These are phyloP conservation scores for Carex scoparia DNA, from an alignment of 176 grass and related monocot species.

Conservation along the genomic window DNA sequence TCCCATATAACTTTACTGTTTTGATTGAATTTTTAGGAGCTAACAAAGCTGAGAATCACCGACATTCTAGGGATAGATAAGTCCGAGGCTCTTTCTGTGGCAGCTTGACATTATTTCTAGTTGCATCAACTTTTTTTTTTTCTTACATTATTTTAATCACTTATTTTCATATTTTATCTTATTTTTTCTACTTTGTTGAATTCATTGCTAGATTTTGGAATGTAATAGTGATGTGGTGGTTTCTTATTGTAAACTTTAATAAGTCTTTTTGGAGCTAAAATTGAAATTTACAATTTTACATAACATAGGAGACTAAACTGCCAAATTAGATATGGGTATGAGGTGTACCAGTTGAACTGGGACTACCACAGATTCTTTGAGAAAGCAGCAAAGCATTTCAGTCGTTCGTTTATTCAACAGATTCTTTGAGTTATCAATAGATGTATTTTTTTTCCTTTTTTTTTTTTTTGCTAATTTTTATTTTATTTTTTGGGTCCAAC, in stretches of 20 bases:
- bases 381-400: not conserved
- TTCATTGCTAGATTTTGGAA: constrained; percentile 15
- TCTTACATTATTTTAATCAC: constrained; percentile 14
- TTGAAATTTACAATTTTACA: not conserved
- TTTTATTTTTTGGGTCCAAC: not conserved
- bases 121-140: not conserved
- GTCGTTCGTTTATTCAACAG: not conserved
- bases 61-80: constrained; percentile 83
- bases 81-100: constrained; percentile 33
- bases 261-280: constrained; percentile 1
- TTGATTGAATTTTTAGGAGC: constrained; percentile 54
- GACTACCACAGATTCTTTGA: not conserved
- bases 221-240: not conserved
- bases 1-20: not conserved
- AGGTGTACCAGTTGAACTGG: not conserved
- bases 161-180: not conserved
- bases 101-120: constrained; percentile 42
- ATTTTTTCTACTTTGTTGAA: not conserved
- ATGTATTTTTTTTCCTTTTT: too few species aligned
- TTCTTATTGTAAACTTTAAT: constrained; percentile 15
- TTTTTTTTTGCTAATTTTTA: too few species aligned
- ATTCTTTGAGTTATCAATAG: too few species aligned
- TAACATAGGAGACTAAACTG: not conserved
- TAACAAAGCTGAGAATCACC: constrained; percentile 93
- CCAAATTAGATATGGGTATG: not conserved